Evolutionary conservation across 106 monocot genomes (phyloP).

Genomic region (Dactylorhiza incarnata): DNA sequence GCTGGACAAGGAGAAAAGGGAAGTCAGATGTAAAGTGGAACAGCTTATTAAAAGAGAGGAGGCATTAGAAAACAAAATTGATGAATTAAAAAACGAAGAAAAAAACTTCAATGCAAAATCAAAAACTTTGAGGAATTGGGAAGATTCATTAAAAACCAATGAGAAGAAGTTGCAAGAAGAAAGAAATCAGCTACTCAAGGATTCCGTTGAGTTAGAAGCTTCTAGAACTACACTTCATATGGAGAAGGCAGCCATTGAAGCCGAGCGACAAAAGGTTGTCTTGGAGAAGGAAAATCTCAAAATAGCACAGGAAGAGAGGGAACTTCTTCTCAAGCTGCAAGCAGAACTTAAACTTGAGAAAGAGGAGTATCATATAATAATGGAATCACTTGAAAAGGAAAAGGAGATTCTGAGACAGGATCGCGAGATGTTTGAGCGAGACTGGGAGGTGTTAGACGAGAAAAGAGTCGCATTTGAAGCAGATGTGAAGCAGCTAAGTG

Average conservation of each 20-base stretch:
- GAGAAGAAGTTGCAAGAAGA: conserved; percentile 47
- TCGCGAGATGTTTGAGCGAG: conserved; percentile 73
- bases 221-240: conserved; percentile 40
- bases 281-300: conserved; percentile 52
- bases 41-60: conserved; percentile 56
- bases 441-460: conserved; percentile 85
- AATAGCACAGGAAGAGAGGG: conserved; percentile 61
- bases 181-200: conserved; percentile 34
- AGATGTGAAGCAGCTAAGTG: conserved; percentile 37
- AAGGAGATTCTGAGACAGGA: conserved; percentile 59
- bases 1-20: conserved; percentile 40
- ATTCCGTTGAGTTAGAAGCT: conserved; percentile 21
- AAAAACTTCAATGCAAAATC: conserved; percentile 55
- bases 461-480: conserved; percentile 41
- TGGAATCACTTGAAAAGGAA: conserved; percentile 47
- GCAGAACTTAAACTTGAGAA: conserved; percentile 72
- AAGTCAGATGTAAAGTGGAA: conserved; percentile 39
- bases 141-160: conserved; percentile 39
- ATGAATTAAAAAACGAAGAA: conserved; percentile 46
- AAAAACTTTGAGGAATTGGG: conserved; percentile 68
- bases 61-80: conserved; percentile 38
- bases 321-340: conserved; percentile 35
- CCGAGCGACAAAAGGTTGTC: conserved; percentile 33
- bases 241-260: conserved; percentile 40
- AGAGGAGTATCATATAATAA: conserved; percentile 50